Base-by-base conservation (phyloP, 1,284 basidiomycete genomes). In the Ustilago bromivora region DNA sequence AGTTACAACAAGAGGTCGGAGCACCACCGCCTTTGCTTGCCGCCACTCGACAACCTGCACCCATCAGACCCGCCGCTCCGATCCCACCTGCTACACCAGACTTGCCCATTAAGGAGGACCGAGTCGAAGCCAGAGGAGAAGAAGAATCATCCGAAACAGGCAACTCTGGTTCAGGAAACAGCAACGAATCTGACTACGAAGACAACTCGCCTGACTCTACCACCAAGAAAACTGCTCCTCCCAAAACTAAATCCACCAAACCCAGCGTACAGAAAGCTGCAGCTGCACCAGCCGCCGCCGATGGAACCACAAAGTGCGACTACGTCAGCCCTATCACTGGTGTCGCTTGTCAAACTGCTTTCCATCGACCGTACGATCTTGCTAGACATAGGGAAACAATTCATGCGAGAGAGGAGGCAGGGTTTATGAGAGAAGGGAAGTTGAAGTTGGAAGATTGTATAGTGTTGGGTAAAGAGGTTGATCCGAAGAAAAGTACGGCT, bases 331-430 rank as follows among this genome's bases (percentile, higher is more conserved):
- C 84, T 19, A 47, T 84, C 34, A 84, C 77, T 10, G 71, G 73
- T 31, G 54, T 69, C n/a, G 57, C 61, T 7, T 86, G 84, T 47
- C 75, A 81, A n/a, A 85, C 82, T 0, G 75, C 76, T 8, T 86
- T 86, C 77, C 84, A 86, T 52, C 77, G 84, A 31, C 82, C 80
- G 35, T 86, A 86, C 69, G 84, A 86, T 58, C 64, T 86, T 8
- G 83, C 84, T 17, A 66, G 84, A 0, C 84, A 86, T 57, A 68
- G 84, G 4, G 83, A 85, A 61, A 86, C 84, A 15, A 82, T 86
- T 60, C 84, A 86, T 55, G 79, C 82, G 8, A 61, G 81, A 11
- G 84, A 85, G 28, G 84, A 86, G 35, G 82, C 84, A 0, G 68
- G 73, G 7, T 66, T 84, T 17, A 71, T 86, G 41, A 67, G 80